Evolutionary conservation across 108 stramenopile genomes (phyloP).

Genomic region (Discostella pseudostelligera): DNA sequence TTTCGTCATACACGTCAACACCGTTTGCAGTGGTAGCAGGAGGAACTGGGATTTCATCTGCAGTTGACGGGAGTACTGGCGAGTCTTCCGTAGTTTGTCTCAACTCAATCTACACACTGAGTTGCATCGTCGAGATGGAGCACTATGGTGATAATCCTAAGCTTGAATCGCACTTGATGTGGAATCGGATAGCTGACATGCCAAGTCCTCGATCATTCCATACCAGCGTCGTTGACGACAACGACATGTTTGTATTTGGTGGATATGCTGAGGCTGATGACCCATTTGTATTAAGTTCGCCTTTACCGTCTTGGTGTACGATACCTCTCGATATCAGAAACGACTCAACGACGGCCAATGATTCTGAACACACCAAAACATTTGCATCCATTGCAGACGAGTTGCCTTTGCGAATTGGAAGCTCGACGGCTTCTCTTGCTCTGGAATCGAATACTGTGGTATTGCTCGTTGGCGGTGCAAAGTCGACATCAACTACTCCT

Average conservation of each 20-base stretch:
- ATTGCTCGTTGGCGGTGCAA: constrained; percentile 4
- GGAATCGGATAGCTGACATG: constrained; percentile 44
- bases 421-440: constrained; percentile 3
- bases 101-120: constrained; percentile 40
- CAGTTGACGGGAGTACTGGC: not conserved
- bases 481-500: not conserved
- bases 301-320: not conserved
- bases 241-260: constrained; percentile 47
- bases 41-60: constrained; percentile 21
- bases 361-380: not conserved
- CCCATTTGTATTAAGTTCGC: constrained; percentile 21
- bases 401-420: constrained; percentile 3
- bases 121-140: constrained; percentile 8
- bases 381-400: not conserved
- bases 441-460: constrained; percentile 1
- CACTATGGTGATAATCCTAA: not conserved
- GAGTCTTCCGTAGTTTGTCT: constrained; percentile 14
- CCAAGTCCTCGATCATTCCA: constrained; percentile 40
- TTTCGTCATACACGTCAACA: constrained; percentile 16
- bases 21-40: constrained; percentile 41
- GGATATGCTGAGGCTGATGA: constrained; percentile 45
- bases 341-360: not conserved
- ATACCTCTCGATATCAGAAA: not conserved
- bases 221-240: constrained; percentile 9
- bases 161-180: constrained; percentile 31